Conservation (phyloP, 768 basidiomycete species). For the Lepiota brunneoincarnata region DNA sequence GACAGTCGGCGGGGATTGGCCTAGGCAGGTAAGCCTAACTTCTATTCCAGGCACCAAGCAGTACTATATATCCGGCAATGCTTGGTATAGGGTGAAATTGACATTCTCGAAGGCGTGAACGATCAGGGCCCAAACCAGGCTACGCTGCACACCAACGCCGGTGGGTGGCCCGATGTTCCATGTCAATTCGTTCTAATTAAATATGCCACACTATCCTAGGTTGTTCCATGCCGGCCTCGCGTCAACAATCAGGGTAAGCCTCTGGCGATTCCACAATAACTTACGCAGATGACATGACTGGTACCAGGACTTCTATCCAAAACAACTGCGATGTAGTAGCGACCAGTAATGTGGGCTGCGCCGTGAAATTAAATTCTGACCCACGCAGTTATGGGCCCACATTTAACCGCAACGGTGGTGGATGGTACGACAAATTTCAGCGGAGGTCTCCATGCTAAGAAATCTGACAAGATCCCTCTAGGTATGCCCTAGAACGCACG, state of each 20-base stretch:
- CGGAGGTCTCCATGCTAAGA: background rate
- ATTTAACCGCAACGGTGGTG: conserved; percentile 59
- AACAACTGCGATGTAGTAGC: conserved; percentile 42
- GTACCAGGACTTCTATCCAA: conserved; percentile 27
- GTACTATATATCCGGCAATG: background rate
- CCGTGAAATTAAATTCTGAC: conserved; percentile 34
- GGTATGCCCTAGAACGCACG: conserved; percentile 57
- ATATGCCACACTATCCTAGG: conserved; percentile 19
- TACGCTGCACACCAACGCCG: conserved; percentile 52
- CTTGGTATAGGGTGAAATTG: conserved; percentile 37
- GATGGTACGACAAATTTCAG: conserved; percentile 37
- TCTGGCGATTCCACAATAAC: background rate
- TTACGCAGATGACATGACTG: background rate
- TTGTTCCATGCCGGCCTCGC: conserved; percentile 41
- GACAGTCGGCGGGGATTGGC: conserved; percentile 33
- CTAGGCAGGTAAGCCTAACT: conserved; percentile 22
- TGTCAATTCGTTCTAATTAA: background rate
- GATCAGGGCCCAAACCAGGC: conserved; percentile 47
- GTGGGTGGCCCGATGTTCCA: conserved; percentile 22
- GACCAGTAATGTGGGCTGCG: conserved; percentile 51
- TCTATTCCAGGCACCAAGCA: conserved; percentile 4
- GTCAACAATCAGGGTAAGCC: conserved; percentile 39
- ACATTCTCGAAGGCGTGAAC: conserved; percentile 61
- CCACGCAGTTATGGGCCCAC: conserved; percentile 46
- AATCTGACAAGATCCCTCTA: conserved; percentile 15